Percentiles rank a stretch among this genome's conserved stretches.
Evolutionary conservation across 2,329 filamentous ascomycete species (phyloP).

Genomic region (Cordyceps javanica): DNA sequence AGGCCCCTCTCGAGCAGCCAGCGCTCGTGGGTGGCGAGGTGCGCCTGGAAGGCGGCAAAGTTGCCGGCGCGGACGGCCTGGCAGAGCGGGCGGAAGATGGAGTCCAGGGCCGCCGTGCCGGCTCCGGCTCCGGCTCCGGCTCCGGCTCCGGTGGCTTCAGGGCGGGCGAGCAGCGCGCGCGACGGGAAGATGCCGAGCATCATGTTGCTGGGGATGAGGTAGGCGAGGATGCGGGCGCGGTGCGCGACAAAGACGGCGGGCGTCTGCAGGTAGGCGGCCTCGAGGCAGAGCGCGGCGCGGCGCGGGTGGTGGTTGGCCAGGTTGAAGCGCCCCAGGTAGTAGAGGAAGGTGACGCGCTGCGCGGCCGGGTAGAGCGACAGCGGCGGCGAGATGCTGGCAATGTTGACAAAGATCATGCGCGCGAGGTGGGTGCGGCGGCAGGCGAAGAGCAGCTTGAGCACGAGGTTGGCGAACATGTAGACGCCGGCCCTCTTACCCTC

Average conservation of each 20-base stretch:
- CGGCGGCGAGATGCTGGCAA: slow-evolving; percentile 75
- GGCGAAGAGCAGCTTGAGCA: slow-evolving; percentile 81
- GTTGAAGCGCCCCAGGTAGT: slow-evolving; percentile 87
- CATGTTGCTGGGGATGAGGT: slow-evolving; percentile 76
- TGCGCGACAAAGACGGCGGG: slow-evolving; percentile 60
- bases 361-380: slow-evolving; percentile 75
- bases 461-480: slow-evolving; percentile 88
- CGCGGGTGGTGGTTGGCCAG: slow-evolving; percentile 80
- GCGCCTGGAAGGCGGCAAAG: slow-evolving; percentile 64
- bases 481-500: slow-evolving; percentile 84
- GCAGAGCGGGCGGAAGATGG: slow-evolving; percentile 69
- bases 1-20: slow-evolving; percentile 76
- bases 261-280: slow-evolving; percentile 72
- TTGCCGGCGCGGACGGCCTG: slow-evolving; percentile 67
- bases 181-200: slow-evolving; percentile 81
- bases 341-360: slow-evolving; percentile 87
- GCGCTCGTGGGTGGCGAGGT: slow-evolving; percentile 56
- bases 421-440: slow-evolving; percentile 78
- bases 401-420: slow-evolving; percentile 84
- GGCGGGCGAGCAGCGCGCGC: slow-evolving; percentile 55
- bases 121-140: too few species aligned
- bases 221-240: slow-evolving; percentile 72
- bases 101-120: slow-evolving; percentile 49
- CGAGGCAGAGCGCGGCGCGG: slow-evolving; percentile 66
- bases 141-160: slow-evolving; percentile 67